Evolutionary conservation across 192 early-diverging fungal species (phyloP), one percentile per base, ranked within the genome.

Genomic region (Coemansia sp.): DNA sequence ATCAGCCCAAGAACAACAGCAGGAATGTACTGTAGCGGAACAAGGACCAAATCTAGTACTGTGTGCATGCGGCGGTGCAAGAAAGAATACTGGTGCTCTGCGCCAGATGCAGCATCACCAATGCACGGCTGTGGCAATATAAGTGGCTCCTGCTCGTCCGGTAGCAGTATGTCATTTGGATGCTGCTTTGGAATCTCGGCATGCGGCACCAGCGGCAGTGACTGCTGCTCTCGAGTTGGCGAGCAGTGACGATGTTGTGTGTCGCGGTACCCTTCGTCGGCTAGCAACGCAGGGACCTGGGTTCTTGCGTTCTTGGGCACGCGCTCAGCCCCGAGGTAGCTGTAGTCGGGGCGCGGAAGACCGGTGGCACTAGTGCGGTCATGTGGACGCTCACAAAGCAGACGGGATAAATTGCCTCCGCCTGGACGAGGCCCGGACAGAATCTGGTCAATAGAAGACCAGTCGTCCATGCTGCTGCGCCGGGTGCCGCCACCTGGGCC

Each of bases 1-100:
- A 97, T 86, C 42, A 98, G 74, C 1, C 94, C 95, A 9, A 98
- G 85, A 32, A 93, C 75, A 3, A 96, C 95, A 0, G 95, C 95
- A 5, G 97, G 97, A 6, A 95, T 78, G 67, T 87, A 93, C 22
- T 84, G 82, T 54, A 89, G 54, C 0, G 88, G 90, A 57, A 85
- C 82, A 30, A 59, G 4, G 4, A 69, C 25, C 32, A 83, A 59
- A 21, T 71, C 69, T 29, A 72, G 6, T 1, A 31, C 58, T 1
- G 76, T 56, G 3, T 55, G 57, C 30, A 66, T 51, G 14, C 68
- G 64, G 29, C 79, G 79, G 57, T 73, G 67, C 60, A 81, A 57
- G 24, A 36, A 57, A 21, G 67, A 56, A 52, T 51, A 59, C 6
- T 29, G 31, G 17, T 33, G 51, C 5, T 67, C 71, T 42, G 66